Evolutionary conservation across 768 basidiomycete species (phyloP), one percentile per base, ranked within the genome.

Genomic region (Leccinum aurantiacum): DNA sequence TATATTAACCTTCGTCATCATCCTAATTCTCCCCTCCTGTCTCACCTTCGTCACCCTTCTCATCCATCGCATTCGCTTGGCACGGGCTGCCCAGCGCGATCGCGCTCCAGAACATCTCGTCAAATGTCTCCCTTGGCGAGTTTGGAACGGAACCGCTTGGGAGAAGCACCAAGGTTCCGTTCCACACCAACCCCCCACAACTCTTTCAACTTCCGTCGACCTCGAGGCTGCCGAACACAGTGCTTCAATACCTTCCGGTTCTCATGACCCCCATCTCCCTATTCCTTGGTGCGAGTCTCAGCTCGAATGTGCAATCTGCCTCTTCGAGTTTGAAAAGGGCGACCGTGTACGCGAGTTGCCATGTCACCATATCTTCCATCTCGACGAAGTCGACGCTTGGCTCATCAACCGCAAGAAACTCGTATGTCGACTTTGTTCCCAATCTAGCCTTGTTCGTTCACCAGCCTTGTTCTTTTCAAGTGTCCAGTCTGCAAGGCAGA

Each of bases 321-420:
- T 98, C 58, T 90, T 83, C 60, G 85, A 88, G 62, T 98, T 98
- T 66, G 85, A 78, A 44, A 86, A 86, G 68, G 95, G 95, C 3
- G 96, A 98, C 71, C 84, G 86, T 66, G 92, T 98, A 47, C 85
- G 95, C 65, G 91, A 95, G 54, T 71, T 98, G 44, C 96, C 96
- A 1, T 98, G 96, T 69, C 89, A 91, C 51, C 96, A 98, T 71
- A 87, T 98, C 56, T 98, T 97, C 76, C 96, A 98, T 75, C 82
- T 92, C 49, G 82, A 88, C 37, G 96, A 98, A 72, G 85, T 97
- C 41, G 93, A 95, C 71, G 83, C 89, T 63, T 98, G 96, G 96
- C 76, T 98, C 60, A 88, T 95, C 58, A 86, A 90, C 61, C 85
- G 92, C 73, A 93, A 95, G 80, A 97, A 97, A 79, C 75, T 96